Evolutionary conservation across 768 basidiomycete genomes (phyloP).

Genomic region (Pleurotus giganteus): DNA sequence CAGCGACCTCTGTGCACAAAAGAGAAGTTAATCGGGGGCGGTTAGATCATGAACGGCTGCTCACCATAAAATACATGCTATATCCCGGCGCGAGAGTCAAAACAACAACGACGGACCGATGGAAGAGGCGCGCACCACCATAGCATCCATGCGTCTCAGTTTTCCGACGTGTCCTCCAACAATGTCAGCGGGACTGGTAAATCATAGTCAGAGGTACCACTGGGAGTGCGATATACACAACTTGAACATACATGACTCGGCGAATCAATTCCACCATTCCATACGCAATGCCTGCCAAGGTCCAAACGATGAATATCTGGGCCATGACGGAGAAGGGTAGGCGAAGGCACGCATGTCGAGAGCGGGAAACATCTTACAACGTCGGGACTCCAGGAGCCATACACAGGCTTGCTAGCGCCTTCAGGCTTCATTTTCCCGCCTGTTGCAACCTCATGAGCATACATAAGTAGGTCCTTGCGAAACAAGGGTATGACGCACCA

Average conservation of each 20-base stretch:
- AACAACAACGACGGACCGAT: neutral
- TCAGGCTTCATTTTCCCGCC: conserved; percentile 27
- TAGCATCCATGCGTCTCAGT: conserved; percentile 31
- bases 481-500: conserved; percentile 14
- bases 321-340: neutral
- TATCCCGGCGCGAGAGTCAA: neutral
- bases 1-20: conserved; percentile 24
- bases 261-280: conserved; percentile 36
- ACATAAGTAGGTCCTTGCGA: too few relatives aligned
- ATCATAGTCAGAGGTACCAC: neutral
- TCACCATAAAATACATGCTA: conserved; percentile 29
- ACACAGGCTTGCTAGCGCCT: conserved; percentile 15
- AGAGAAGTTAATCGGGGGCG: too few relatives aligned
- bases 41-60: neutral
- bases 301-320: conserved; percentile 32
- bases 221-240: neutral
- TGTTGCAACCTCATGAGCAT: too few relatives aligned
- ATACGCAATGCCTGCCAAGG: conserved; percentile 27
- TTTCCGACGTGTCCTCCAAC: conserved; percentile 30
- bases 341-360: neutral
- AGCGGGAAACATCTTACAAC: conserved; percentile 15
- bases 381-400: conserved; percentile 28
- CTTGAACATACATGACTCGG: conserved; percentile 26
- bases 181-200: conserved; percentile 27
- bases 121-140: conserved; percentile 18